These are phyloP conservation scores for Lycium barbarum DNA, from an alignment of 257 asterid genomes.

Conservation along the genomic window DNA sequence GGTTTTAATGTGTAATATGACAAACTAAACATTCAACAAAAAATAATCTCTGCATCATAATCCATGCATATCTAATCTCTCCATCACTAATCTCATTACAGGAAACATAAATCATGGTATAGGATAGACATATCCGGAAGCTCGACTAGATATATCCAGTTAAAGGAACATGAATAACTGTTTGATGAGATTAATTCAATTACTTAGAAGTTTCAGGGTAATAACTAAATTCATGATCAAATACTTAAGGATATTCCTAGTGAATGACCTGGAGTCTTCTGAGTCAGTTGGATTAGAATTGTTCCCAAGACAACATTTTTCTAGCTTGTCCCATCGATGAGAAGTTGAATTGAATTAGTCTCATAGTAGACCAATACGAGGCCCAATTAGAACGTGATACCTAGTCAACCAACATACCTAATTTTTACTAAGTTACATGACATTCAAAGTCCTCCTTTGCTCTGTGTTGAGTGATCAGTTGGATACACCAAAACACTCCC, in stretches of 20 bases:
- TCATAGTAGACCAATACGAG: conserved; percentile 8
- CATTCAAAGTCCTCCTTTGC: not conserved
- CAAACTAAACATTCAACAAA: not conserved
- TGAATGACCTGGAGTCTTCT: not conserved
- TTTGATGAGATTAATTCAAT: not conserved
- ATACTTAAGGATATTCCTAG: not conserved
- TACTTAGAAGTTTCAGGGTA: not conserved
- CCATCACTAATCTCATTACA: not conserved
- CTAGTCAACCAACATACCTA: not conserved
- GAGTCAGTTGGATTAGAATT: not conserved
- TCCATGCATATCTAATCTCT: not conserved
- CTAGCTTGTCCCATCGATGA: not conserved
- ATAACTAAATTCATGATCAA: not conserved
- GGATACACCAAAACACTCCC: not conserved
- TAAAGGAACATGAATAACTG: not conserved
- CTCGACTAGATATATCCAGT: not conserved
- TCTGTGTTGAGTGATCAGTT: not conserved
- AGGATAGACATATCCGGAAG: too few species aligned
- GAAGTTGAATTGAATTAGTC: conserved; percentile 22
- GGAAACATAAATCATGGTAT: too few species aligned
- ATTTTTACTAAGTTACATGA: not conserved
- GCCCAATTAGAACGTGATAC: not conserved
- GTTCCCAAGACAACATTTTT: not conserved
- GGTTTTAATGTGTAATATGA: too few species aligned
- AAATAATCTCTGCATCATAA: not conserved